Base-by-base conservation (phyloP, 2,329 filamentous ascomycete species). In the Pseudogymnoascus sp. region DNA sequence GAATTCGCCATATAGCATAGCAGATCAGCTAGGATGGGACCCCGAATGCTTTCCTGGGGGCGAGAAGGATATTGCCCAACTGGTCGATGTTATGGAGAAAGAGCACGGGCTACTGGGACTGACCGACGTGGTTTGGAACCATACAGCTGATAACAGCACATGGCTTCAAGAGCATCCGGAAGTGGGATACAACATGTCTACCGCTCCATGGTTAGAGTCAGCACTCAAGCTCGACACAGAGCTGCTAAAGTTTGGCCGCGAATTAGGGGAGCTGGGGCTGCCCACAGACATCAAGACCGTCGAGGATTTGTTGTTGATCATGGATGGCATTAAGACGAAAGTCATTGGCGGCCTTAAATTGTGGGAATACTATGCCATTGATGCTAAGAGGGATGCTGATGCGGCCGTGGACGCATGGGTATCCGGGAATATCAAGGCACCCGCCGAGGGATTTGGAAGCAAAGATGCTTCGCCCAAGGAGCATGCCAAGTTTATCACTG, bases 91-190 rank as follows among this genome's bases (percentile, higher is more conserved):
- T 72, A 88, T 99, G 82, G 90, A 97, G 76, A 82, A 87, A 61
- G 87, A 96, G 62, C 87, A 96, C 75, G 90, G 90, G 2, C 79
- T 99, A 62, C 81, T 99, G 64, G 91, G 90, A 66, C 77, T 99
- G 78, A 97, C 93, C 0, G 95, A 99, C 74, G 93, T 99, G 66
- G 96, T 99, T 50, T 92, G 95, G 80, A 99, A 99, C 73, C 95
- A 99, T 78, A 99, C 95, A 3, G 93, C 95, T 6, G 85, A 97
- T 78, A 97, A 97, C 77, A 96, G 90, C 76, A 85, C 88, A 70
- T 99, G 95, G 95, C 83, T 99, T 10, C 83, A 96, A 73, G 89
- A 96, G 65, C 93, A 99, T 72, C 95, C 96, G 0, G 95, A 99
- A 70, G 89, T 92, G 50, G 95, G 95, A 15, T 99, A 99, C 81